These are phyloP conservation scores for Xerophyta viscosa DNA, from an alignment of 106 monocot species.

Conservation along the genomic window DNA sequence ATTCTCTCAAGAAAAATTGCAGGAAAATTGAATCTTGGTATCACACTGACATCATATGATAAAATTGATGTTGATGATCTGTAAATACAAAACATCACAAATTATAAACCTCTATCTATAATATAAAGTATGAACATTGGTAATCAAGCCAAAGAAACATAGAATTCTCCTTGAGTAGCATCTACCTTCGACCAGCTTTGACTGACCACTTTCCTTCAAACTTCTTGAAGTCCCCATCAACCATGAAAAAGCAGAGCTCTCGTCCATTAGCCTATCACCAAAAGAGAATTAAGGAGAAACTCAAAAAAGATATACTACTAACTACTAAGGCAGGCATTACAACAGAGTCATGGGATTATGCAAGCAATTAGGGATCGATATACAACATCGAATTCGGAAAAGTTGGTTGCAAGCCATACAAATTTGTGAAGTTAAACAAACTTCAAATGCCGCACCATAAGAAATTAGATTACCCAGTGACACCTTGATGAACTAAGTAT, in stretches of 20 bases:
- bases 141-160: too few relatives aligned
- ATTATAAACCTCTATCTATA: too few relatives aligned
- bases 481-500: too few relatives aligned
- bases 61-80: slow-evolving; percentile 61
- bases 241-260: slow-evolving; percentile 84
- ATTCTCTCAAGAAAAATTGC: slow-evolving; percentile 96
- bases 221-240: slow-evolving; percentile 99
- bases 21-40: slow-evolving; percentile 86
- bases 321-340: background rate
- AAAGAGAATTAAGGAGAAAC: background rate
- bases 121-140: too few relatives aligned
- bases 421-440: too few relatives aligned
- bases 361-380: too few relatives aligned
- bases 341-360: background rate
- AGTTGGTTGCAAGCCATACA: too few relatives aligned
- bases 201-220: slow-evolving; percentile 98
- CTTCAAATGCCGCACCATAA: too few relatives aligned
- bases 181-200: slow-evolving; percentile 71
- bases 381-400: too few relatives aligned
- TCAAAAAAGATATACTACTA: background rate
- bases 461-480: too few relatives aligned
- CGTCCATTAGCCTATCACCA: slow-evolving; percentile 48
- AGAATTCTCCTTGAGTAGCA: too few relatives aligned
- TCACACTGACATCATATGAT: slow-evolving; percentile 82
- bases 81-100: slow-evolving; percentile 3